Base-by-base conservation (phyloP, 345 rosid species). In the Euphorbia pulcherrima region DNA sequence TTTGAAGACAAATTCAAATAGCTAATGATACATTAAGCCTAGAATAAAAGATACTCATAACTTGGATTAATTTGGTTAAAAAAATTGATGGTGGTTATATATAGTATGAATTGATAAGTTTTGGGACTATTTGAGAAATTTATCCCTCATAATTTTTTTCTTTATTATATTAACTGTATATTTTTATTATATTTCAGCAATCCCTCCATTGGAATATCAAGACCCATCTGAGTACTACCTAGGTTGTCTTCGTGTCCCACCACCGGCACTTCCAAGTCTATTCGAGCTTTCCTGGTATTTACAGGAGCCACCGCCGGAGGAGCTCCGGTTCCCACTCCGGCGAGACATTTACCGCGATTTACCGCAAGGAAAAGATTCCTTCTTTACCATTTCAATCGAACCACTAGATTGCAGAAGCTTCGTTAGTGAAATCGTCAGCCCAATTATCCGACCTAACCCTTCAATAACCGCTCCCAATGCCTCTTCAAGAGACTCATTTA, bases 271-370 rank as follows among this genome's bases (percentile, higher is more conserved):
- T 41, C 97, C 97, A 0, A 84, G 68, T 72, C 72, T 91, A 61
- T 78, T 85, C 60, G 99, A 94, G 62, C 95, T 94, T 18, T 77
- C 97, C 4, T 85, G 96, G 84, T 90, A 87, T 71, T 56, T 94
- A 16, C 97, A 84, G 78, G 96, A 94, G 68, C 97, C 97, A 6
- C 97, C 96, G 1, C 95, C 97, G 0, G 96, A 88, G 73, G 87
- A 85, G 65, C 84, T 87, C 8, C 87, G 97, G 13, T 80, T 89
- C 67, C 99, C 97, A 17, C 80, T 94, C 3, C 75, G 97, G 56
- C 77, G 73, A 81, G 99, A 94, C 40, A 90, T 94, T 14, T 91
- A 83, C 65, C 77, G 83, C 67, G 99, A 94, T 68, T 69, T 94
- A 44, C 97, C 99, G 0, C 87, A 72, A 7, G 97, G 95, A 26